A percentile compares a stretch with the other conserved stretches of the same genome.
These are phyloP conservation scores for Mycena kentingensis DNA, from an alignment of 768 basidiomycete species.

Conservation along the genomic window DNA sequence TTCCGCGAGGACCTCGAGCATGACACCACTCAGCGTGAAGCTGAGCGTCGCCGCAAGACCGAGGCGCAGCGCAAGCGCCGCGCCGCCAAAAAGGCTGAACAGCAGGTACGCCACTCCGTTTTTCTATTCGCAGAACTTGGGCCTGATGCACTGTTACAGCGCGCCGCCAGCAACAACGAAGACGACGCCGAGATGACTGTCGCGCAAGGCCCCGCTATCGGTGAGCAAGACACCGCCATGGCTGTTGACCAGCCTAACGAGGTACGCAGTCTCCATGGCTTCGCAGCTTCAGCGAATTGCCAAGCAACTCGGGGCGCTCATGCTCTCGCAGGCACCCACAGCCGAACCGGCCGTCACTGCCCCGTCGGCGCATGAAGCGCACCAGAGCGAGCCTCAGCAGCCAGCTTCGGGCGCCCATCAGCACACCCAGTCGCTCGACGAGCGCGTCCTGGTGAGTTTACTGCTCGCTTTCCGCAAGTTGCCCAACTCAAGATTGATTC, in stretches of 20 bases:
- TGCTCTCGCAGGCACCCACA: background rate
- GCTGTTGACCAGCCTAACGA: background rate
- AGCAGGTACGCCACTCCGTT: background rate
- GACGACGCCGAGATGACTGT: background rate
- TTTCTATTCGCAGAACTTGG: background rate
- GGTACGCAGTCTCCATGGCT: background rate
- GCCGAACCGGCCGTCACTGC: background rate
- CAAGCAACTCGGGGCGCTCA: background rate
- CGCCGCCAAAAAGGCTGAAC: background rate
- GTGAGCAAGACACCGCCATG: background rate
- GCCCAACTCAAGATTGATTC: background rate
- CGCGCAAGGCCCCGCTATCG: background rate
- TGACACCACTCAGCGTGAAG: background rate
- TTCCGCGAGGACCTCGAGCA: background rate
- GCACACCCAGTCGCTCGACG: background rate
- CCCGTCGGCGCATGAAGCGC: background rate
- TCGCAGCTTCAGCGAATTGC: background rate
- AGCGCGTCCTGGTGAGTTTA: background rate
- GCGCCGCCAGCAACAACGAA: no score
- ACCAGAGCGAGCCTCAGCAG: background rate
- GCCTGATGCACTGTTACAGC: background rate
- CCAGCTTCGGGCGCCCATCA: background rate
- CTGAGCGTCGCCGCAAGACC: background rate
- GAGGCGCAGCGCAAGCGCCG: background rate
- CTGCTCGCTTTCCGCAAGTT: background rate